Base-by-base conservation (phyloP, 371 early-diverging fungal species). In the Apophysomyces variabilis region DNA sequence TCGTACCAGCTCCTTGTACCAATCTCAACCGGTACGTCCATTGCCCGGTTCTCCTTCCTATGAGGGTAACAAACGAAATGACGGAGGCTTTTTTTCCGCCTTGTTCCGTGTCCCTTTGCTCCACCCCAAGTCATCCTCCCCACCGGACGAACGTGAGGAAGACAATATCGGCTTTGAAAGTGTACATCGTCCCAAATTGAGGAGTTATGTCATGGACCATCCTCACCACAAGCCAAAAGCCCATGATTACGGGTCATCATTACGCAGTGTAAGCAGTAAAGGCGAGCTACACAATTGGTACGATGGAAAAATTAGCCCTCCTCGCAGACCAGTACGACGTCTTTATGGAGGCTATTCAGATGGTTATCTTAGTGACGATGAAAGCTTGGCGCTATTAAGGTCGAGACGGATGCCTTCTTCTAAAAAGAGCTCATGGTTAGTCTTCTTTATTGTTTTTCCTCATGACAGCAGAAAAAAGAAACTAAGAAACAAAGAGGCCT, bases 361-460 rank as follows among this genome's bases (percentile, higher is more conserved):
- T 14, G 80, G 82, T 1, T 81, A 81, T 59, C 76, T 75, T 35
- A 81, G 73, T 32, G 82, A 81, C 57, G 82, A 81, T 64, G 82
- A 81, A 43, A 77, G 72, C 3, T 61, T 67, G 12, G 79, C 80
- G 32, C 32, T 26, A 6, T 50, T 80, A 26, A 61, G 58, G 38
- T 50, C 38, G 35, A 58, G 45, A 64, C 46, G 37, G 41, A 21
- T n/a, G 8, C 58, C n/a, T 45, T n/a, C 46, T 18, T 18, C 13
- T 16, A 45, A 45, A 45, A 45, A 45, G 46, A 12, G n/a, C 16
- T 45, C 57, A 57, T 57, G 26, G 57, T 26, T 32, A 16, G 46
- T 45, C 46, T 12, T 4, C 5, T 32, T 18, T 32, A 4, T 41
- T 60, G 5, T 14, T 41, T 60, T 41, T 60, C 8, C 38, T 18